phyloP scores from a whole-genome alignment of 176 grass and related monocot genomes.

The Oryza meridionalis region DNA sequence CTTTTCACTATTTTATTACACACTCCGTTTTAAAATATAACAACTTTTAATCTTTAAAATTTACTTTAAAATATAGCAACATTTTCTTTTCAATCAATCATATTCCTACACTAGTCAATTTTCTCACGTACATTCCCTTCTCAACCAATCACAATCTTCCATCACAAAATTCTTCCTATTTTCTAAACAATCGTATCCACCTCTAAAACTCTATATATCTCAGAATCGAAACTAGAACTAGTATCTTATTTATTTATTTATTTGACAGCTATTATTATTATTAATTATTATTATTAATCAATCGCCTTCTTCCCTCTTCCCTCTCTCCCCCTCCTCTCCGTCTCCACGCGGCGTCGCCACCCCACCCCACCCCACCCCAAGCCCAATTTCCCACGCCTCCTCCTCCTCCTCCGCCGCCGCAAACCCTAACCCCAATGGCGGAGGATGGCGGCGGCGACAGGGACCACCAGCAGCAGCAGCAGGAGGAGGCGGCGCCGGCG shows the following conservation, averaged over 20 bases:
- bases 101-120: too few species aligned
- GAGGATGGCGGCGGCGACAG: conserved; percentile 53
- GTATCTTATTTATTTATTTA: neutral
- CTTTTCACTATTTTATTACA: neutral
- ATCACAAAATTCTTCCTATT: too few species aligned
- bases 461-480: conserved; percentile 25
- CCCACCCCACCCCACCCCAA: neutral
- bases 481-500: neutral
- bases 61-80: too few species aligned
- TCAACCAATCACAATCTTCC: too few species aligned
- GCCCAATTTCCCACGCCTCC: conserved; percentile 27
- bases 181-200: too few species aligned
- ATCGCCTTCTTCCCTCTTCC: conserved; percentile 14
- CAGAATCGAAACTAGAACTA: too few species aligned
- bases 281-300: neutral
- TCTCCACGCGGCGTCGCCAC: conserved; percentile 17
- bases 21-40: too few species aligned
- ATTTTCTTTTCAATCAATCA: too few species aligned
- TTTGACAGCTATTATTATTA: neutral
- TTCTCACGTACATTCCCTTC: too few species aligned
- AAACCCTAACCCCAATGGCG: conserved; percentile 64
- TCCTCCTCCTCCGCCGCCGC: neutral
- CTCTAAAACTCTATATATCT: too few species aligned
- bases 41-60: too few species aligned
- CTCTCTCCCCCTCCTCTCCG: conserved; percentile 13